Evolutionary conservation across 2,329 filamentous ascomycete genomes (phyloP).

Genomic region (Exophiala mesophila): DNA sequence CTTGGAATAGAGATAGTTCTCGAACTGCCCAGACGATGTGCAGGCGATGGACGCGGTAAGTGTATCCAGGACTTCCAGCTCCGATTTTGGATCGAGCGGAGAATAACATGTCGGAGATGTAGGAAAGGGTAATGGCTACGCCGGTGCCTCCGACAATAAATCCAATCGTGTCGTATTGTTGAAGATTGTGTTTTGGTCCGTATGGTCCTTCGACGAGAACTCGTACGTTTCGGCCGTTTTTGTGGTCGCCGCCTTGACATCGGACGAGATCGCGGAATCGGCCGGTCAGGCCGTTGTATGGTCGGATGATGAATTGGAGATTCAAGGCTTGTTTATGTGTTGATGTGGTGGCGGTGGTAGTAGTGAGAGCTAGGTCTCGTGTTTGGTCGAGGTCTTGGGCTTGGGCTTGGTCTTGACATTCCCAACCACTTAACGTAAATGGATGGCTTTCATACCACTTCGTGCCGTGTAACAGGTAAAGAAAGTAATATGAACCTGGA

Average conservation of each 20-base stretch:
- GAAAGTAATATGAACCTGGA: constrained; percentile 39
- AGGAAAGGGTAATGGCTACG: constrained; percentile 44
- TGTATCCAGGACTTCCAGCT: constrained; percentile 26
- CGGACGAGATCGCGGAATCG: constrained; percentile 31
- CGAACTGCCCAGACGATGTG: constrained; percentile 32
- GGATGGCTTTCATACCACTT: constrained; percentile 48
- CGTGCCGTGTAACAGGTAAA: constrained; percentile 42
- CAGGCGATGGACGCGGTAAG: constrained; percentile 2
- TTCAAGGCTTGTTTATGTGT: not conserved
- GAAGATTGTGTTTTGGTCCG: constrained; percentile 35
- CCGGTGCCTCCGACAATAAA: constrained; percentile 40
- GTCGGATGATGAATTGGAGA: constrained; percentile 42
- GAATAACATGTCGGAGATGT: constrained; percentile 26
- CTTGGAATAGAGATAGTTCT: constrained; percentile 28
- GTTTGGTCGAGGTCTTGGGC: not conserved
- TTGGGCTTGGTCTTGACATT: not conserved
- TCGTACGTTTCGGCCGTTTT: not conserved
- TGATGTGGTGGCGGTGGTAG: not conserved
- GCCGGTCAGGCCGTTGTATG: constrained; percentile 47
- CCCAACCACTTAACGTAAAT: constrained; percentile 40
- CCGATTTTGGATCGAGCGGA: constrained; percentile 14
- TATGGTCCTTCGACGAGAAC: constrained; percentile 49
- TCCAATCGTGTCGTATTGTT: constrained; percentile 45
- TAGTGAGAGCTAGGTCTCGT: too few relatives aligned
- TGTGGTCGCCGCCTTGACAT: not conserved